Base-by-base conservation (phyloP, 345 rosid genomes). In the Gossypium australe region DNA sequence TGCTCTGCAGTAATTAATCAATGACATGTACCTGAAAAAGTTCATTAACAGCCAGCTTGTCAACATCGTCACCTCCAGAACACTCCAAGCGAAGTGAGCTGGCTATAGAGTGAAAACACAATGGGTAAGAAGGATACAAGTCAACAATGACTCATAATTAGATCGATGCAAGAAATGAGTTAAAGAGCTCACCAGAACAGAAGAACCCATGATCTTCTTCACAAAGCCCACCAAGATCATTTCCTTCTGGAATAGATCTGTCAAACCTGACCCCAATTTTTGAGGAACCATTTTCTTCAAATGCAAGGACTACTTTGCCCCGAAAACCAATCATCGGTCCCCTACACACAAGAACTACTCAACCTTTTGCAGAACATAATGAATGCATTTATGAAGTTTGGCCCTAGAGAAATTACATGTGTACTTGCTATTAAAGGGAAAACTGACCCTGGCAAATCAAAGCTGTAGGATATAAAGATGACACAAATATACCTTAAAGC, bases 191-290 rank as follows among this genome's bases (percentile, higher is more conserved):
- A 96, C 99, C 94, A 72, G 90, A 70, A 88, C 98, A 96, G 73
- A 93, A 96, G 79, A 93, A 96, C 20, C 99, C 98, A 60, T 80
- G 94, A 71, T 87, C 97, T 77, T 86, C 93, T 81, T 96, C 97
- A 78, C 99, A 96, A 62, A 62, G 88, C 61, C 97, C 99, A 75
- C 98, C 99, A 73, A 96, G 97, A 82, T 90, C 91, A 78, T 85
- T 93, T 88, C 99, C 99, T 77, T 92, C 98, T 12, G 84, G 87
- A 48, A 96, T 85, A 61, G 94, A 71, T 77, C 76, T 92, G 84
- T 96, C 99, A 77, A 96, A 96, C 80, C 98, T 93, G 74, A 96
- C 92, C 48, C 99, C 98, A 74, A 96, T 78, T 81, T 96, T 96
- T 44, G 98, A 94, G 78, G 85, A 82, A 75, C 85, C 88, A 74